Percentiles rank a stretch among this genome's conserved stretches.
These are phyloP conservation scores for Plasmodium billcollinsi DNA, from an alignment of 169 alveolate genomes.

Conservation along the genomic window DNA sequence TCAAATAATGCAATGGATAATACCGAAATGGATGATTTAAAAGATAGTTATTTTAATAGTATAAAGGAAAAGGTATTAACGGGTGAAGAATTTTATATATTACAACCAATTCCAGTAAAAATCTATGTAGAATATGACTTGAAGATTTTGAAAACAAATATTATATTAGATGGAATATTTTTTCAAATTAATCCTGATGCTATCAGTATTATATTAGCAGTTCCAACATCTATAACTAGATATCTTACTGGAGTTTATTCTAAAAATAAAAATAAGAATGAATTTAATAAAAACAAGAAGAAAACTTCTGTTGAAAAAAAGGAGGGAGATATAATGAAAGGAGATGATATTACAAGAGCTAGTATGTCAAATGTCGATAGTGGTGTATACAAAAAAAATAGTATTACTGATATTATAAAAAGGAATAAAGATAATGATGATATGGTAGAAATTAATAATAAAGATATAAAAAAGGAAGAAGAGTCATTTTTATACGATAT, in stretches of 20 bases:
- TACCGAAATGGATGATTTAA: neutral
- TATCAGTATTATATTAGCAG: constrained; percentile 83
- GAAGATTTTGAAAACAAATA: constrained; percentile 55
- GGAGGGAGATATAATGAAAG: neutral
- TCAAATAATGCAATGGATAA: neutral
- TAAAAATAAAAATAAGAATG: constrained; percentile 45
- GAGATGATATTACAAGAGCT: constrained; percentile 18
- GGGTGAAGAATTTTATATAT: constrained; percentile 49
- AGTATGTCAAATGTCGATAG: neutral
- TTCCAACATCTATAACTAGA: constrained; percentile 85
- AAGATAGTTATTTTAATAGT: constrained; percentile 37
- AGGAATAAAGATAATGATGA: constrained; percentile 3
- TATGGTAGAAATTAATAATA: neutral
- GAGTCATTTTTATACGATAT: constrained; percentile 71
- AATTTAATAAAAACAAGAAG: constrained; percentile 12
- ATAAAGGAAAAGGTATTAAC: constrained; percentile 46
- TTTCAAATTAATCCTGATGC: constrained; percentile 88
- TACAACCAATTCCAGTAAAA: constrained; percentile 78
- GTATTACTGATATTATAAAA: neutral
- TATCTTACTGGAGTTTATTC: constrained; percentile 74
- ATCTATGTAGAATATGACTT: constrained; percentile 69
- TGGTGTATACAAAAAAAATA: neutral
- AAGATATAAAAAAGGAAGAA: constrained; percentile 25
- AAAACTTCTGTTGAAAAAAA: constrained; percentile 36
- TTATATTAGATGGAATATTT: constrained; percentile 86